Base-by-base conservation (phyloP, 1,284 basidiomycete genomes). In the Megacollybia platyphylla region DNA sequence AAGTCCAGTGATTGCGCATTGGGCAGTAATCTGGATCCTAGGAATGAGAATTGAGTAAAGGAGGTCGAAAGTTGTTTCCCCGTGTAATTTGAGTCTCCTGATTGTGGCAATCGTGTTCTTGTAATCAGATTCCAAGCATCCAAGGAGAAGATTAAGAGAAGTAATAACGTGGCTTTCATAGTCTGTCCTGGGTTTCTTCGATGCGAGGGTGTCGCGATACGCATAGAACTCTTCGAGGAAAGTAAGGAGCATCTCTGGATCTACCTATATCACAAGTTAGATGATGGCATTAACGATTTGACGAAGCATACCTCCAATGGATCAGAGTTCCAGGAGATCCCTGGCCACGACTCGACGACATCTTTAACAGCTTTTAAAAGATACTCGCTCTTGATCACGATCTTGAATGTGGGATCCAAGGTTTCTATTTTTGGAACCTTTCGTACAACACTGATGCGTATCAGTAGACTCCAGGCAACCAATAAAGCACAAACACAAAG, bases 331-430 rank as follows among this genome's bases (percentile, higher is more conserved):
- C 74, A 76, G 2, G 73, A 75, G 9, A 76, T 54, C n/a, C 72
- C 71, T 7, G 67, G 69, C 57, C 70, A 68, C 1, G 63, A 60
- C 46, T 63, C 52, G 44, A 78, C 68, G 26, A 76, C 70, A 37
- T 72, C 68, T 51, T 71, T 68, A 54, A 68, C 72, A 1, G 69
- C 72, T 45, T 68, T 67, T 13, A 72, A 52, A 28, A 78, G 62
- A 48, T 75, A 75, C 13, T 63, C 63, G 48, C 70, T 76, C 59
- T 76, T 76, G 54, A 78, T 54, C 30, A 74, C 61, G 13, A 76
- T 53, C 52, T 67, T 67, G 58, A 72, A 71, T 3, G 59, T 65
- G 0, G 68, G 63, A 13, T 70, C 63, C 4, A 50, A 44, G 27
- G 57, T 52, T 24, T 65, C 59, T 8, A 57, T 46, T 34, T 55